Base-by-base conservation (phyloP, 331 rosid genomes). In the Acacia pycnantha region DNA sequence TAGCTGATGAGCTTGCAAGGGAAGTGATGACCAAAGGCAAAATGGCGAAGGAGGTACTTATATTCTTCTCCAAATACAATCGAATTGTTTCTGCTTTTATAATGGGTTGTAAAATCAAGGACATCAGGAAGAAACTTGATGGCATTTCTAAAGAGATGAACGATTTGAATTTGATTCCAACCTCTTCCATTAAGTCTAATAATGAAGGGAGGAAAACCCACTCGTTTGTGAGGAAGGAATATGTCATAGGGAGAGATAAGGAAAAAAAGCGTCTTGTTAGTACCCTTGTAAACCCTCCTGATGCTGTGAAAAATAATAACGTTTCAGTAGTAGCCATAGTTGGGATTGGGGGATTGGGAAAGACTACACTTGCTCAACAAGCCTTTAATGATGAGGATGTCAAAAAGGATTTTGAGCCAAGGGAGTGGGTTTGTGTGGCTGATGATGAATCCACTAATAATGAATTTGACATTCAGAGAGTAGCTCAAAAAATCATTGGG, bases 241-340 rank as follows among this genome's bases (percentile, higher is more conserved):
- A 65, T 15, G 76, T 78, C 5, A 6, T 74, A 5, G 86, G 88
- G 41, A 87, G 90, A 50, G 79, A 71, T 1, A 18, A 11, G 1
- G 84, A 75, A 12, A 82, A 4, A 12, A 11, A 0, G 1, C 3
- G 0, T 0, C 29, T 87, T 5, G 18, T 79, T 0, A 7, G 29
- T 0, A 24, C 43, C 29, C 40, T 81, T 35, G 8, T 58, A 11
- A 18, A 53, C 16, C 6, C 10, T 40, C n/a, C n/a, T n/a, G n/a
- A n/a, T n/a, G 56, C 2, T 6, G 10, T 40, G 9, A 5, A 1
- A 56, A 26, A 10, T 81, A n/a, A 10, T 81, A n/a, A 10, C 76
- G 26, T 54, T 54, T 6, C 26, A 6, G 27, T 54, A 6, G 62
- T 21, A 1, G 4, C 62, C 62, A 54, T 54, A 7, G 62, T 54